Evolutionary conservation across 2,329 filamentous ascomycete species (phyloP).

Genomic region (Fusarium sp.): DNA sequence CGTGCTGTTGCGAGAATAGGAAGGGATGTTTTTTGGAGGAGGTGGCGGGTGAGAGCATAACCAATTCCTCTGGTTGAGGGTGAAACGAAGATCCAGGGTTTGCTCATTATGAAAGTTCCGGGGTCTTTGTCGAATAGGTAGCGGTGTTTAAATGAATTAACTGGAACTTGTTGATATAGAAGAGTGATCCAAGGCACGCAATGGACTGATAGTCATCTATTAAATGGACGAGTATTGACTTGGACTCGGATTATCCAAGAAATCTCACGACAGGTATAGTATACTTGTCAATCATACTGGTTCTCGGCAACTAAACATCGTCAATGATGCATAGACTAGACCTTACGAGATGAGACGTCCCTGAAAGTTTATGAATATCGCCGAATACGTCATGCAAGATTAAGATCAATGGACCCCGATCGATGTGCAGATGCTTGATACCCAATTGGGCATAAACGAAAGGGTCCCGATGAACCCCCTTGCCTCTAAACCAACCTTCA

Average conservation of each 20-base stretch:
- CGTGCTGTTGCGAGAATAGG: constrained; percentile 62
- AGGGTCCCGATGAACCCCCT: not conserved
- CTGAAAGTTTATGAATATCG: not conserved
- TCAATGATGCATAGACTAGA: constrained; percentile 40
- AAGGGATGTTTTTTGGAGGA: constrained; percentile 59
- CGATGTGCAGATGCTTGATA: constrained; percentile 3
- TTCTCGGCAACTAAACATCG: constrained; percentile 2
- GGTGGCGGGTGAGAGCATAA: constrained; percentile 59
- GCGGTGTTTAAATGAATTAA: not conserved
- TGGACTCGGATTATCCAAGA: not conserved
- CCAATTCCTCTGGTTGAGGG: constrained; percentile 62
- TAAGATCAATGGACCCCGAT: constrained; percentile 9
- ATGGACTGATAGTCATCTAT: not conserved
- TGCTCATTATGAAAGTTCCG: constrained; percentile 51
- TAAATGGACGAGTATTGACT: not conserved
- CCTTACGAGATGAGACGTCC: not conserved
- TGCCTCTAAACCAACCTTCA: not conserved
- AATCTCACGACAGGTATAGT: not conserved
- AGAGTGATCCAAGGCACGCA: not conserved
- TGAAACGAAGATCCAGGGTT: constrained; percentile 62
- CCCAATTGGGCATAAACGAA: constrained; percentile 16
- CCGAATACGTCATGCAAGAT: constrained; percentile 32
- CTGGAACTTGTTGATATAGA: not conserved
- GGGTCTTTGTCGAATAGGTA: no score
- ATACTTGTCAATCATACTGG: not conserved